Evolutionary conservation across 768 basidiomycete genomes (phyloP).

Genomic region (Auriculariales sp.): DNA sequence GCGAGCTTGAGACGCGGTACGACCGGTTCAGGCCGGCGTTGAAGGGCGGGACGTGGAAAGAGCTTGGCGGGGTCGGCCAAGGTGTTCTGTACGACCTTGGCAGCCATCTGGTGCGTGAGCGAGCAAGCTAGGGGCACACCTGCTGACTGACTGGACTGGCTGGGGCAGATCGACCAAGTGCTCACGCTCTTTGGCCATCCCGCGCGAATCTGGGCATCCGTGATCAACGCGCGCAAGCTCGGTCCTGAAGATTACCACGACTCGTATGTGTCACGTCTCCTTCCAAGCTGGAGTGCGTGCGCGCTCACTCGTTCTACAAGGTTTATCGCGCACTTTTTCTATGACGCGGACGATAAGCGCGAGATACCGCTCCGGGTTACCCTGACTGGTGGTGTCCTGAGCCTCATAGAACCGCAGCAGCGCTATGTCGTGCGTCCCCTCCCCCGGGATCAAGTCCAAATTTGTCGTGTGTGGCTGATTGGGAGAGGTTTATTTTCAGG

Average conservation of each 20-base stretch:
- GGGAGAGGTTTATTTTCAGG: background rate
- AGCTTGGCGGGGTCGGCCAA: slow-evolving; percentile 41
- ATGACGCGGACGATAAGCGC: slow-evolving; percentile 9
- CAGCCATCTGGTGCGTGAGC: slow-evolving; percentile 39
- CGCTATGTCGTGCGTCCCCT: slow-evolving; percentile 45
- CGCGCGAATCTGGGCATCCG: slow-evolving; percentile 46
- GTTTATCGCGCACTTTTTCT: slow-evolving; percentile 15
- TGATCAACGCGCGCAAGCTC: slow-evolving; percentile 53
- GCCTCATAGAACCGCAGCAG: slow-evolving; percentile 47
- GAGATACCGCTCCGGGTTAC: slow-evolving; percentile 42
- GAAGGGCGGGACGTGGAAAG: slow-evolving; percentile 66
- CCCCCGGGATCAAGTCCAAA: too few relatives aligned
- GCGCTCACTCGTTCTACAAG: too few relatives aligned
- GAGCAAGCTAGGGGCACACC: slow-evolving; percentile 5
- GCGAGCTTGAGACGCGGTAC: slow-evolving; percentile 67
- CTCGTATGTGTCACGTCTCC: too few relatives aligned
- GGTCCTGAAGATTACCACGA: slow-evolving; percentile 3
- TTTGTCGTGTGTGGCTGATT: background rate
- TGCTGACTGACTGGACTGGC: too few relatives aligned
- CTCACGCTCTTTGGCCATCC: slow-evolving; percentile 67
- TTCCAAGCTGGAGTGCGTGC: too few relatives aligned
- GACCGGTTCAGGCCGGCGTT: slow-evolving; percentile 56
- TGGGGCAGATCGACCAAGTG: slow-evolving; percentile 45
- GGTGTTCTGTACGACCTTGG: slow-evolving; percentile 70
- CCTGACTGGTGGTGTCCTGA: slow-evolving; percentile 54